Conservation (phyloP, 768 basidiomycete genomes). For the Tephrocybe sp. region DNA sequence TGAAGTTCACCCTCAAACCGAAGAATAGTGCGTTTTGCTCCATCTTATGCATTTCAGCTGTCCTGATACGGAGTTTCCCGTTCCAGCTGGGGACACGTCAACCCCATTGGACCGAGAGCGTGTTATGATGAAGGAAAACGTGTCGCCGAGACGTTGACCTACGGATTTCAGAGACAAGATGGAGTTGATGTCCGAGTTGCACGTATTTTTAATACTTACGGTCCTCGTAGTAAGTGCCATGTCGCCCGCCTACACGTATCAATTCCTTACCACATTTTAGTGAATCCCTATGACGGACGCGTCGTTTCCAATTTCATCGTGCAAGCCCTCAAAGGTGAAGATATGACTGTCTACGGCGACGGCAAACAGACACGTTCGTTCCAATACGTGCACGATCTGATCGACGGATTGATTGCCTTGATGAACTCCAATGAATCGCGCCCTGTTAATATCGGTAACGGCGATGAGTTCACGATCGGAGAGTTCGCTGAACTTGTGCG, state of each 20-base stretch:
- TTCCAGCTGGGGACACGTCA: constrained; percentile 93
- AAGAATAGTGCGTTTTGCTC: constrained; percentile 76
- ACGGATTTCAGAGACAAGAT: constrained; percentile 93
- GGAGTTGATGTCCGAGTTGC: constrained; percentile 95
- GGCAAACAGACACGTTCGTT: constrained; percentile 92
- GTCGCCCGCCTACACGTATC: background rate
- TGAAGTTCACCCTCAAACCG: constrained; percentile 93
- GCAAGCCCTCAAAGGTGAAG: constrained; percentile 92
- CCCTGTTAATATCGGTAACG: constrained; percentile 95
- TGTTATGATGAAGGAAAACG: constrained; percentile 99
- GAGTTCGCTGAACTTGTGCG: constrained; percentile 93
- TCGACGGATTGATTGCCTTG: constrained; percentile 88
- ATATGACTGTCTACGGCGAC: constrained; percentile 97
- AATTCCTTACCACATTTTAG: constrained; percentile 37
- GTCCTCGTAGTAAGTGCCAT: constrained; percentile 64
- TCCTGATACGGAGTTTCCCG: constrained; percentile 11
- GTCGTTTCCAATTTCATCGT: constrained; percentile 99
- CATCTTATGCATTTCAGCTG: background rate
- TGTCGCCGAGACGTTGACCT: constrained; percentile 96
- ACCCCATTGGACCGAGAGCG: constrained; percentile 97
- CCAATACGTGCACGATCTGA: constrained; percentile 97
- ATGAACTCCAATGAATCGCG: constrained; percentile 95
- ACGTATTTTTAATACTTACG: constrained; percentile 98
- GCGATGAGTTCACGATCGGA: constrained; percentile 93
- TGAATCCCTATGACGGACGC: constrained; percentile 96